Conservation (phyloP, 2,329 filamentous ascomycete genomes). For the Fusarium hostae region DNA sequence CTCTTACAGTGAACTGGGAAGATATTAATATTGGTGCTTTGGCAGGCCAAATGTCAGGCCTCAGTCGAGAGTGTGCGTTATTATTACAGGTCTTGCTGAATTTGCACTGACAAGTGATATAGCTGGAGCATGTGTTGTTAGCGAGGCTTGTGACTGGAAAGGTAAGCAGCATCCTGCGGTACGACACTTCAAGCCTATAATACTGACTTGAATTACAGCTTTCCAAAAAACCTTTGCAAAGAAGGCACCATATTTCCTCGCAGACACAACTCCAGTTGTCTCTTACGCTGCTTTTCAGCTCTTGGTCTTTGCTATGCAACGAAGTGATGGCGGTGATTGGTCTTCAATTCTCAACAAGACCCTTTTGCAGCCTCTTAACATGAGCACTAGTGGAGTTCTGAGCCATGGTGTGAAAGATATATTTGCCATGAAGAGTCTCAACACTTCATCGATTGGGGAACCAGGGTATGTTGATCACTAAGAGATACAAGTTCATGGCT, state of each 20-base stretch:
- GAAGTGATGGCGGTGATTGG: background rate
- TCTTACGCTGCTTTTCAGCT: conserved; percentile 40
- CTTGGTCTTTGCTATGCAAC: conserved; percentile 33
- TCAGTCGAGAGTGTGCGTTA: conserved; percentile 34
- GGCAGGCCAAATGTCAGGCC: conserved; percentile 37
- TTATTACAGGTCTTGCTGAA: accelerated
- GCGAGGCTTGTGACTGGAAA: conserved; percentile 13
- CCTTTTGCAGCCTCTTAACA: conserved; percentile 13
- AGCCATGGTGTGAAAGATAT: background rate
- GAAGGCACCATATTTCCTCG: conserved; percentile 28
- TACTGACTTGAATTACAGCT: background rate
- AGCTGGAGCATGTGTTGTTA: conserved; percentile 28
- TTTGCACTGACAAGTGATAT: background rate
- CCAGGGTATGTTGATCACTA: background rate
- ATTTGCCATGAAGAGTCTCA: conserved; percentile 19
- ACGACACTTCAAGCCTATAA: accelerated
- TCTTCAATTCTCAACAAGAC: background rate
- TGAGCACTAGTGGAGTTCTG: conserved; percentile 24
- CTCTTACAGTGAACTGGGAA: conserved; percentile 11
- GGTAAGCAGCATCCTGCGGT: background rate
- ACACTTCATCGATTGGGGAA: conserved; percentile 18
- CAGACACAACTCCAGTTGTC: conserved; percentile 33
- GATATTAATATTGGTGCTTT: conserved; percentile 36
- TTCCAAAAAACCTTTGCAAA: conserved; percentile 15
- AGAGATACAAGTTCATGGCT: accelerated